Conservation (phyloP, 164 flowering plant genomes). For the Stephania cephalantha region DNA sequence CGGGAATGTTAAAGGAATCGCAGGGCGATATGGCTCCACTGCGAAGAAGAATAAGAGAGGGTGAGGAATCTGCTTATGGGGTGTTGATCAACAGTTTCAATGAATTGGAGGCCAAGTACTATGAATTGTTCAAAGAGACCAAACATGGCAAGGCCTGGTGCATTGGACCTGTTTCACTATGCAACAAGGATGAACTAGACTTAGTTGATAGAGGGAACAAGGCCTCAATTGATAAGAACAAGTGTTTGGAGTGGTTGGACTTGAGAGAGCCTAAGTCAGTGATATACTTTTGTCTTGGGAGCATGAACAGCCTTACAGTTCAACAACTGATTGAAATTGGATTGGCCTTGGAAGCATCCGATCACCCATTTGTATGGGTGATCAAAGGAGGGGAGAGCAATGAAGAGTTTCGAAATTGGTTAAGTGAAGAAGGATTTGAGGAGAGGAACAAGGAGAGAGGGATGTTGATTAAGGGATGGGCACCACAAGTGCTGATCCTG, state of each 20-base stretch:
- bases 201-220: conserved; percentile 31
- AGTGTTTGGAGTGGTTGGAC: conserved; percentile 40
- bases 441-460: conserved; percentile 31
- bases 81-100: too few species aligned
- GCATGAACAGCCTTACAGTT: conserved; percentile 14
- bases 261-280: conserved; percentile 21
- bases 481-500: conserved; percentile 36
- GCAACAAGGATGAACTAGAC: conserved; percentile 19
- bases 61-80: too few species aligned
- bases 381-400: conserved; percentile 14
- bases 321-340: conserved; percentile 31
- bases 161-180: conserved; percentile 35
- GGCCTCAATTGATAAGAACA: conserved; percentile 10
- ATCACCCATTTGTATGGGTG: conserved; percentile 36
- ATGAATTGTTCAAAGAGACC: conserved; percentile 10
- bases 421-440: conserved; percentile 24
- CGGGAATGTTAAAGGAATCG: conserved; percentile 7
- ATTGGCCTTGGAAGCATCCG: conserved; percentile 32
- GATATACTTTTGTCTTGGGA: conserved; percentile 36
- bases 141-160: conserved; percentile 35
- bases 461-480: conserved; percentile 40
- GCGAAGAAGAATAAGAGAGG: conserved; percentile 13
- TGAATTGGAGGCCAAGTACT: conserved; percentile 15
- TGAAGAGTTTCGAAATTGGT: conserved; percentile 25
- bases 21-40: background rate